These are phyloP conservation scores for Hapsidospora chrysogenum DNA, from an alignment of 495 filamentous ascomycete species.

Conservation along the genomic window DNA sequence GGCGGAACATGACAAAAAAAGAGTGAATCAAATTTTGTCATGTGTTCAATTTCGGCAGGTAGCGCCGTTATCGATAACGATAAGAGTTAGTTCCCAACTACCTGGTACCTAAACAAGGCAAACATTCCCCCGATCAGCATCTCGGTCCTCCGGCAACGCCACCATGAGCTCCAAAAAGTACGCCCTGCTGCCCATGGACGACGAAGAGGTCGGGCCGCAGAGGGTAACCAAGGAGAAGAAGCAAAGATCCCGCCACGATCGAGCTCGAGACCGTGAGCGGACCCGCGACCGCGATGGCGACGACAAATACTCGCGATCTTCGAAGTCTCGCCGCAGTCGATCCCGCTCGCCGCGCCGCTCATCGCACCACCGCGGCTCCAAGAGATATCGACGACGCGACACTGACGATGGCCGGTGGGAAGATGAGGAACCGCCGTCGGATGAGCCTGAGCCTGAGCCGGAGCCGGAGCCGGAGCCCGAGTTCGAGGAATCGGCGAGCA, in stretches of 20 bases:
- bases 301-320: slow-evolving; percentile 16
- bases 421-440: slow-evolving; percentile 46
- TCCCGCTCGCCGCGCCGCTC: slow-evolving; percentile 23
- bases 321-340: slow-evolving; percentile 11
- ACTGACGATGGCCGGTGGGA: slow-evolving; percentile 67
- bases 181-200: slow-evolving; percentile 69
- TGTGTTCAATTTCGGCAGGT: no score
- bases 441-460: slow-evolving; percentile 24
- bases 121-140: no score
- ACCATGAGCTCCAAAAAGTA: slow-evolving; percentile 51
- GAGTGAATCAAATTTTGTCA: no score
- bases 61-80: no score
- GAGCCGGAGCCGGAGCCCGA: slow-evolving; percentile 20
- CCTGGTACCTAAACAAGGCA: no score
- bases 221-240: slow-evolving; percentile 37
- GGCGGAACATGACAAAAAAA: no score
- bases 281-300: slow-evolving; percentile 16
- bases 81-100: no score
- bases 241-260: slow-evolving; percentile 6
- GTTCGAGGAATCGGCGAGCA: slow-evolving; percentile 40
- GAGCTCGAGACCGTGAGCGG: slow-evolving; percentile 3
- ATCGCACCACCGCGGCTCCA: slow-evolving; percentile 20
- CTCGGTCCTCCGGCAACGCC: not conserved
- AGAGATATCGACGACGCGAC: slow-evolving; percentile 18
- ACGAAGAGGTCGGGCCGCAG: slow-evolving; percentile 35